Base-by-base conservation (phyloP, 2,329 filamentous ascomycete genomes). In the Xylariaceae sp. region DNA sequence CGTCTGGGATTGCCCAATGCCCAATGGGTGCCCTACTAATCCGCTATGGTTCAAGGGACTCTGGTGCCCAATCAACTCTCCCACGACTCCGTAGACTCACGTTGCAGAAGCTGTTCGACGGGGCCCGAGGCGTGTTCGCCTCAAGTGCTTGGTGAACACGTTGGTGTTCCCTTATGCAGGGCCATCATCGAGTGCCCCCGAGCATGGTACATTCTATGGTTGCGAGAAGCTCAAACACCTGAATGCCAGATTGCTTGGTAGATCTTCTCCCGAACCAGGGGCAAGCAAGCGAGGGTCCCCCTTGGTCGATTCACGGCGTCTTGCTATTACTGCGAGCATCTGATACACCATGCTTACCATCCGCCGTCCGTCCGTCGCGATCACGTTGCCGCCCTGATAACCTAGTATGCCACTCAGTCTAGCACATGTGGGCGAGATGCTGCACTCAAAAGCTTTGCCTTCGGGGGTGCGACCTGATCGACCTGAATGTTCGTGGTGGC, bases 171-270 rank as follows among this genome's bases (percentile, higher is more conserved):
- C 46, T 35, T 16, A 42, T 47, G 44, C 46, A 49, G 44, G 46
- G 46, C 44, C 44, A 42, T 40, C 37, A 40, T 41, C 41, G 34
- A 40, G 26, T 31, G 28, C 31, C 12, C 36, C 36, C n/a, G 33
- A 31, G 15, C 14, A 21, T 46, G 38, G 35, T 43, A 35, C 43
- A 24, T 34, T 13, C 32, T 34, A 36, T 40, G 36, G 37, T 40
- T 50, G 46, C 56, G 53, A n/a, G n/a, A 47, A 59, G 52, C 37
- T 43, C 47, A 36, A 33, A 21, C 33, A 47, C 21, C 21, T 13
- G 26, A 28, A 28, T n/a, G 41, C 40, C 41, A 53, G 44, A 47
- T 52, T 51, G 53, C 46, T 45, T 43, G 27, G 47, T 35, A 48
- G 46, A 49, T 49, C 46, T 47, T 49, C 32, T 30, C 46, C 46